Evolutionary conservation across 139 green algal species (phyloP).

Genomic region (Volvox reticuliferus): DNA sequence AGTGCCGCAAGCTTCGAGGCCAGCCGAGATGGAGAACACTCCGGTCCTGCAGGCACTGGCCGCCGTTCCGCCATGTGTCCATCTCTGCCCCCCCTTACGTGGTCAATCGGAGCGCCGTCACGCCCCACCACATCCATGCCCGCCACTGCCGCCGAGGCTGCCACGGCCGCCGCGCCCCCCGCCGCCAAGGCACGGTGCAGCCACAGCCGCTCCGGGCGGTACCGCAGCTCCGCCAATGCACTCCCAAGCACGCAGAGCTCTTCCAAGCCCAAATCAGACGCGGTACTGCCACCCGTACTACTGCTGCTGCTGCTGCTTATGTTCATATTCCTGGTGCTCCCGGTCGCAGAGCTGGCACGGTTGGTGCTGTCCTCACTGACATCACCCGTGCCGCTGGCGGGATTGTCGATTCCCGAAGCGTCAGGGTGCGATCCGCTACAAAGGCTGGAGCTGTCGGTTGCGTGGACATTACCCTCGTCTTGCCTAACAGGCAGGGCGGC

Average conservation of each 20-base stretch:
- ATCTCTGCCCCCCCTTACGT: no score
- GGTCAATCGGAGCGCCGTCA: no score
- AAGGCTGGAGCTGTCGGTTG: no score
- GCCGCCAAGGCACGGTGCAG: not conserved
- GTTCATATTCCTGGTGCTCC: not conserved
- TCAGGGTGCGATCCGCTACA: no score
- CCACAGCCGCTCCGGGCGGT: not conserved
- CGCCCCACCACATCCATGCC: not conserved
- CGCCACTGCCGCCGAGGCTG: not conserved
- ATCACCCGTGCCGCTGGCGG: not conserved
- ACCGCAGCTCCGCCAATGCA: not conserved
- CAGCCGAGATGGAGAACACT: not conserved
- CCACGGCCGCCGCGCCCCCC: not conserved
- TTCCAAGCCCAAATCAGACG: not conserved
- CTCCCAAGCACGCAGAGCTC: constrained; percentile 9
- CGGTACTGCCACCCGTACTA: not conserved
- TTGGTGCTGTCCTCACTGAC: not conserved
- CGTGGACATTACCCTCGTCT: no score
- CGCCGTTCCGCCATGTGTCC: no score
- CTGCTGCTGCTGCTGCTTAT: not conserved
- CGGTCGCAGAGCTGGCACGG: not conserved
- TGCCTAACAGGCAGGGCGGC: no score
- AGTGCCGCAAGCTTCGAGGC: not conserved
- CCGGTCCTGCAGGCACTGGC: no score
- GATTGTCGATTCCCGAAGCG: not conserved